Evolutionary conservation across 1,139 yeast genomes (phyloP).

Genomic region (Taphrina pruni): DNA sequence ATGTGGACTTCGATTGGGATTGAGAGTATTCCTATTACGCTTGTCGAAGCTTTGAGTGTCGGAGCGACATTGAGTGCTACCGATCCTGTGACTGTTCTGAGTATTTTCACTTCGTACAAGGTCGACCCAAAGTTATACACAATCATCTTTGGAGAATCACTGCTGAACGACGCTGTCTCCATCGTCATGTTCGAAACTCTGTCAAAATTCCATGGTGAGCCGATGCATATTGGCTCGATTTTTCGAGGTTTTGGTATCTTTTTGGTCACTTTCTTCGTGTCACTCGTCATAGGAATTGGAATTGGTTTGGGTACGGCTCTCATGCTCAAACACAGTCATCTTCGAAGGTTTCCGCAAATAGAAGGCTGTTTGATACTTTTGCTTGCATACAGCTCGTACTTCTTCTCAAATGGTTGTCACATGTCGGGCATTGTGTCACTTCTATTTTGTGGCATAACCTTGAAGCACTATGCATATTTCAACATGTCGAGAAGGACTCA

Average conservation of each 20-base stretch:
- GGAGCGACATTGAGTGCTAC: slow-evolving; percentile 98
- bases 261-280: slow-evolving; percentile 88
- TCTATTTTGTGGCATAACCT: slow-evolving; percentile 92
- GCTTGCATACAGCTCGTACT: slow-evolving; percentile 94
- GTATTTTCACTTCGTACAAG: slow-evolving; percentile 94
- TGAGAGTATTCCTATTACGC: slow-evolving; percentile 84
- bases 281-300: slow-evolving; percentile 86
- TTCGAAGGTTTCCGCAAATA: slow-evolving; percentile 91
- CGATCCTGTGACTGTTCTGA: slow-evolving; percentile 95
- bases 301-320: slow-evolving; percentile 90
- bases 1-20: slow-evolving; percentile 91
- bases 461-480: slow-evolving; percentile 94
- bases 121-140: slow-evolving; percentile 98
- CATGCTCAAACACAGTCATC: slow-evolving; percentile 86
- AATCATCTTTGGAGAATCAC: slow-evolving; percentile 93
- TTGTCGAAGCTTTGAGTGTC: slow-evolving; percentile 94
- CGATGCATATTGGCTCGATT: slow-evolving; percentile 73
- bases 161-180: slow-evolving; percentile 95
- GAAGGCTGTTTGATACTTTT: slow-evolving; percentile 91
- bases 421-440: slow-evolving; percentile 98
- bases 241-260: slow-evolving; percentile 95
- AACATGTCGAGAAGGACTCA: slow-evolving; percentile 98
- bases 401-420: slow-evolving; percentile 97
- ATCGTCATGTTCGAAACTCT: slow-evolving; percentile 99
- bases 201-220: slow-evolving; percentile 90